Conservation (phyloP, 192 early-diverging fungal species). For the Dissophora ornata region DNA sequence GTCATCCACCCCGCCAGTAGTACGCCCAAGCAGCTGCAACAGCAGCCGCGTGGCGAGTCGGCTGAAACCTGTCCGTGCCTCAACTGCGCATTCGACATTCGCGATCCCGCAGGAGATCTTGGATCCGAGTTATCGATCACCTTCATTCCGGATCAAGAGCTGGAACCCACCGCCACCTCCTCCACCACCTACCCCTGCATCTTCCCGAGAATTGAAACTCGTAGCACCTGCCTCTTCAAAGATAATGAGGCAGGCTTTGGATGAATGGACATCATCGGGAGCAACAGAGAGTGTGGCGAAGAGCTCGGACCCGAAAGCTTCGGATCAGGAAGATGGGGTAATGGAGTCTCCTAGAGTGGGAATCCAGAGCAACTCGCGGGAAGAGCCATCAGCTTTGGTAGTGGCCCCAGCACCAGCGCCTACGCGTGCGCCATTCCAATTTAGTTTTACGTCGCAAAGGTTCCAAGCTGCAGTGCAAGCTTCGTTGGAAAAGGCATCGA, state of each 20-base stretch:
- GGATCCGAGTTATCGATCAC: conserved; percentile 41
- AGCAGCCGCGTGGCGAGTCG: not conserved
- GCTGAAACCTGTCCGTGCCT: not conserved
- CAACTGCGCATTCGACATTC: conserved; percentile 13
- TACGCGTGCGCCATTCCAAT: not conserved
- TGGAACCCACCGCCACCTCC: conserved; percentile 31
- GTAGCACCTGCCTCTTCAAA: not conserved
- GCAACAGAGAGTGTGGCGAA: not conserved
- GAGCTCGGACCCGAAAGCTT: not conserved
- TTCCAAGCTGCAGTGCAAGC: conserved; percentile 33
- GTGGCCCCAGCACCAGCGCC: not conserved
- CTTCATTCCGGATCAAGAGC: conserved; percentile 48
- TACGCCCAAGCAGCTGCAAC: conserved; percentile 11
- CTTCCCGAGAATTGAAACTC: not conserved
- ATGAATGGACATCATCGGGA: not conserved
- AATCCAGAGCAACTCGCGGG: too few species aligned
- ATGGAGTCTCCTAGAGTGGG: too few species aligned
- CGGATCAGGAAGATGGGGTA: not conserved
- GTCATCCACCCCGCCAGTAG: not conserved
- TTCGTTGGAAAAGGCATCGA: conserved; percentile 7
- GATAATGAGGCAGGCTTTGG: conserved; percentile 7
- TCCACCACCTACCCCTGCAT: not conserved
- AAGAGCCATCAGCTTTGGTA: too few species aligned
- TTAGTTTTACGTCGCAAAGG: conserved; percentile 45
- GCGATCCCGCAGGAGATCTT: conserved; percentile 50